Percentiles rank a stretch among this genome's conserved stretches.
Evolutionary conservation across 2,329 filamentous ascomycete genomes (phyloP).

Genomic region (Diplodia sapinea): DNA sequence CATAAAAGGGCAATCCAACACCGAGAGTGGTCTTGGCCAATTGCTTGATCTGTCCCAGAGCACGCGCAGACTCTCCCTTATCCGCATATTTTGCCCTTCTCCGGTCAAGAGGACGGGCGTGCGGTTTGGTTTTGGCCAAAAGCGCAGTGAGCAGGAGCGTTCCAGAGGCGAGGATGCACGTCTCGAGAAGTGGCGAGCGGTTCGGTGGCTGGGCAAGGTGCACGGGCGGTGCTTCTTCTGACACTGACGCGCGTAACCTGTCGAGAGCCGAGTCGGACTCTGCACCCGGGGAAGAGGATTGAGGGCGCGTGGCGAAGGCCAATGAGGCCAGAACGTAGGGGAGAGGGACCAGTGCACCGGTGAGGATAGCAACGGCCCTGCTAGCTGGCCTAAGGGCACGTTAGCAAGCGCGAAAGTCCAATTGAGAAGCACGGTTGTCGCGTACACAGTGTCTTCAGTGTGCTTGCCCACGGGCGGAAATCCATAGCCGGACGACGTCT

Average conservation of each 20-base stretch:
- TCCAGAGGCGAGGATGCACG: constrained; percentile 54
- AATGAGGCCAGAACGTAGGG: constrained; percentile 56
- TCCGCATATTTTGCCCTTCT: constrained; percentile 41
- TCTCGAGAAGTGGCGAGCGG: constrained; percentile 48
- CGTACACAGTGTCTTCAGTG: constrained; percentile 19
- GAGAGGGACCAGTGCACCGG: constrained; percentile 57
- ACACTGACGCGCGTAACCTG: constrained; percentile 23
- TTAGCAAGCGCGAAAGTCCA: constrained; percentile 3
- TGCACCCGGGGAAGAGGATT: neutral
- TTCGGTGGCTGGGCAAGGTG: constrained; percentile 15
- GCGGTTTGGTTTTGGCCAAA: constrained; percentile 43
- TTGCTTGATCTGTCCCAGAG: constrained; percentile 27
- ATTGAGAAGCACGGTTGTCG: constrained; percentile 11
- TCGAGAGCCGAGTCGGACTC: constrained; percentile 26
- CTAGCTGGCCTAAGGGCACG: constrained; percentile 40
- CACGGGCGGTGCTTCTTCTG: constrained; percentile 2
- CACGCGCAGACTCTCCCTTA: constrained; percentile 10
- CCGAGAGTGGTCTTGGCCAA: constrained; percentile 48
- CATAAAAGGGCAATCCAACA: constrained; percentile 61
- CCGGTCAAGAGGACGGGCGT: constrained; percentile 44
- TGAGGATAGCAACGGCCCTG: constrained; percentile 54
- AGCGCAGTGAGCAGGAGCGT: constrained; percentile 54
- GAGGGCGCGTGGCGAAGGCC: constrained; percentile 43
- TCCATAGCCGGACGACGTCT: constrained; percentile 22
- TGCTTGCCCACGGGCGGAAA: constrained; percentile 12